These are phyloP conservation scores for Sporothrix luriei DNA, from an alignment of 2,329 filamentous ascomycete species.

Conservation along the genomic window DNA sequence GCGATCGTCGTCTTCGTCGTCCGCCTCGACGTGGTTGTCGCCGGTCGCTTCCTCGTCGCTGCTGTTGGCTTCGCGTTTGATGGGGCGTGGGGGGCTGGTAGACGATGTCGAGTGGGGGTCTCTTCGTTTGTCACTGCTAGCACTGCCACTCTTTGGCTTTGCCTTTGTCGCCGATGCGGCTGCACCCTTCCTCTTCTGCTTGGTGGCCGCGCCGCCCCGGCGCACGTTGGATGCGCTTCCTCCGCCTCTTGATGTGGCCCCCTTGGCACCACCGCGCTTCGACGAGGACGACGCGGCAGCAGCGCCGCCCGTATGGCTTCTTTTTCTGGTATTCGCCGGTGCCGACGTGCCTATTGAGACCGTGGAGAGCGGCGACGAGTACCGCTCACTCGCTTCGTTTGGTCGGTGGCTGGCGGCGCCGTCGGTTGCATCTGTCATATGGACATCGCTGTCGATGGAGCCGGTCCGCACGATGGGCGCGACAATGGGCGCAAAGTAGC, in stretches of 20 bases:
- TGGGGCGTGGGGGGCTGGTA: conserved; percentile 22
- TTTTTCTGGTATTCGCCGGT: neutral
- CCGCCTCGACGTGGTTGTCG: conserved; percentile 18
- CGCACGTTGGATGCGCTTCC: neutral
- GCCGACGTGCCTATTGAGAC: conserved; percentile 26
- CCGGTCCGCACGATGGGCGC: neutral
- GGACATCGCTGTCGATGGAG: conserved; percentile 31
- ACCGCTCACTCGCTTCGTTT: conserved; percentile 4
- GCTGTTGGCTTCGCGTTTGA: conserved; percentile 24
- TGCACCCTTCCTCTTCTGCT: neutral
- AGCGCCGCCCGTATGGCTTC: neutral
- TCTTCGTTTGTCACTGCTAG: neutral
- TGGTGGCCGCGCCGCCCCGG: conserved; percentile 1
- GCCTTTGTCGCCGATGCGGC: neutral
- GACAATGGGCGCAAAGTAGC: conserved; percentile 24
- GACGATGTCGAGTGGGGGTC: conserved; percentile 14
- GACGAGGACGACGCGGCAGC: neutral
- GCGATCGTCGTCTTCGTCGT: conserved; percentile 31
- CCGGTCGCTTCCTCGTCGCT: neutral
- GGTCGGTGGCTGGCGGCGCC: neutral
- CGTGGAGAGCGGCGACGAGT: conserved; percentile 27
- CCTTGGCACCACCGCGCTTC: neutral
- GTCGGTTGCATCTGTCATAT: conserved; percentile 34
- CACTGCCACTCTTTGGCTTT: neutral
- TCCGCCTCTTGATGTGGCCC: neutral